Conservation (phyloP, 2,329 filamentous ascomycete species). For the Colletotrichum spinosum region DNA sequence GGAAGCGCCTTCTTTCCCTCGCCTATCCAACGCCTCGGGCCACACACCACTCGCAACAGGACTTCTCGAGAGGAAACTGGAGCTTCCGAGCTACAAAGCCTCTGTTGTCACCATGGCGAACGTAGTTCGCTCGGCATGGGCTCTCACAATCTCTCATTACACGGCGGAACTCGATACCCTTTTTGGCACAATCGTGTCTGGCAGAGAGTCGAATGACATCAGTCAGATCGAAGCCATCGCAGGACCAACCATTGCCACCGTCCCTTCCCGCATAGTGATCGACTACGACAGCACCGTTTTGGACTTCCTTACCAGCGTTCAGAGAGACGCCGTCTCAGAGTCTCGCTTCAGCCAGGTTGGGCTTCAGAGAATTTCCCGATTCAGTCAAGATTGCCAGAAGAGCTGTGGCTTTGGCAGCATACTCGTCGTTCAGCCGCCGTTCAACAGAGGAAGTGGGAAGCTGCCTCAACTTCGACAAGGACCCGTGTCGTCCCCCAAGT, state of each 20-base stretch:
- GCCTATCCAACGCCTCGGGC: background rate
- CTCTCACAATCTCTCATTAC: constrained; percentile 51
- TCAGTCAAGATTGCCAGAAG: constrained; percentile 33
- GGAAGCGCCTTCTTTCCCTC: constrained; percentile 11
- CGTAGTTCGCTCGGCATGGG: constrained; percentile 42
- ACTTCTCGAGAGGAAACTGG: background rate
- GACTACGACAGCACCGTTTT: constrained; percentile 24
- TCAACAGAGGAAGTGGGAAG: background rate
- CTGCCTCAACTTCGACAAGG: background rate
- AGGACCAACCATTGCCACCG: constrained; percentile 46
- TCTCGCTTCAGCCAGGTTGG: constrained; percentile 41
- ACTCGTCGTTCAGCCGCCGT: constrained; percentile 44
- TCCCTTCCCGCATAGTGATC: constrained; percentile 43
- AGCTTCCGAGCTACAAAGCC: background rate
- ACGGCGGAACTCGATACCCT: constrained; percentile 43
- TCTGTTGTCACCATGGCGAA: constrained; percentile 33
- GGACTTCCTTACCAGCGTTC: constrained; percentile 32
- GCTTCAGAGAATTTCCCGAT: constrained; percentile 37
- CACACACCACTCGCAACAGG: constrained; percentile 15
- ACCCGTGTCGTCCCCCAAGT: background rate
- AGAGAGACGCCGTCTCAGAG: constrained; percentile 37
- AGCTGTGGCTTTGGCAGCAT: constrained; percentile 44
- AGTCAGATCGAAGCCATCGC: constrained; percentile 42
- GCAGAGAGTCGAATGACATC: constrained; percentile 44
- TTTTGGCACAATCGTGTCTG: constrained; percentile 45